Conservation (phyloP, 2,329 filamentous ascomycete species). For the Harringtonia lauricola region DNA sequence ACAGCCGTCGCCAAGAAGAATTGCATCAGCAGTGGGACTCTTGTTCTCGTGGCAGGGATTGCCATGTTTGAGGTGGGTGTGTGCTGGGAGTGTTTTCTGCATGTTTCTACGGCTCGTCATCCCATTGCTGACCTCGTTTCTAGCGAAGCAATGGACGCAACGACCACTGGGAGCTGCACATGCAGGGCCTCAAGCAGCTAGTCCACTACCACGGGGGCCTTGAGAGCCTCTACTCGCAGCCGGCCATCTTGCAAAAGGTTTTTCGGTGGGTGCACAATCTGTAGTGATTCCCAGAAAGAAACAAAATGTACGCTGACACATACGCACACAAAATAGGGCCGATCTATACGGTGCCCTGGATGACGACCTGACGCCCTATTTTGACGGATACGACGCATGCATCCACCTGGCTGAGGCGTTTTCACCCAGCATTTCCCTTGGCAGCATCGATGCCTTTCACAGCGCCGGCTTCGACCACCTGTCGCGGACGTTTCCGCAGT, state of each 20-base stretch:
- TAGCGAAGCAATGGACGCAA: neutral
- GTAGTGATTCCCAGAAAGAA: neutral
- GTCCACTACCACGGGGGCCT: constrained; percentile 1
- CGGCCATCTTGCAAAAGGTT: constrained; percentile 4
- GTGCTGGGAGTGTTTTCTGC: too few relatives aligned
- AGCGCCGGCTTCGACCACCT: neutral
- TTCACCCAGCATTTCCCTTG: neutral
- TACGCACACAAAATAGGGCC: neutral
- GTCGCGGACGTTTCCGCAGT: neutral
- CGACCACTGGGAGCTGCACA: constrained; percentile 5
- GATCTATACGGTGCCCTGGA: constrained; percentile 5
- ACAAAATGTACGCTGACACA: too few relatives aligned
- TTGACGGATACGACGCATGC: neutral
- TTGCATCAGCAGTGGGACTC: neutral
- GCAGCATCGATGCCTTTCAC: neutral
- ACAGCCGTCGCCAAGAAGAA: neutral
- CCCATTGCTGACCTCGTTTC: neutral
- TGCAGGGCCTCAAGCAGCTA: constrained; percentile 4
- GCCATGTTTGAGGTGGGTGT: constrained; percentile 8
- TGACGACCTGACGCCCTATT: neutral
- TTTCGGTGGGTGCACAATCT: neutral
- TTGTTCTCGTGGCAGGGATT: constrained; percentile 3
- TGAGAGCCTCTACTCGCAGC: neutral
- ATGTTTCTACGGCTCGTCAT: too few relatives aligned
- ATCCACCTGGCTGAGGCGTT: neutral